Evolutionary conservation across 257 asterid genomes (phyloP).

Genomic region (Paulownia fortunei): DNA sequence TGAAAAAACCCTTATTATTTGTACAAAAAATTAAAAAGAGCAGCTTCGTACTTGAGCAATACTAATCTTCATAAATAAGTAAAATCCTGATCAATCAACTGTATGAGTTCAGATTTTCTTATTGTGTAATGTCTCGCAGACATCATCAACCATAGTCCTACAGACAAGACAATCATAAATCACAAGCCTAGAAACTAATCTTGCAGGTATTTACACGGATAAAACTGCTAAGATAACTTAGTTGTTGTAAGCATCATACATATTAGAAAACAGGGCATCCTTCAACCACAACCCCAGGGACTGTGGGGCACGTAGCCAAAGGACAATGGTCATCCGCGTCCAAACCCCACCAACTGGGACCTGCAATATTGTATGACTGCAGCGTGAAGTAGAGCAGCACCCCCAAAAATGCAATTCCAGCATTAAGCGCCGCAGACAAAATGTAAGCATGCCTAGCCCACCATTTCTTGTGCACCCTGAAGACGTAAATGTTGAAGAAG

Average conservation of each 20-base stretch:
- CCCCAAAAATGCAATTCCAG: slow-evolving; percentile 81
- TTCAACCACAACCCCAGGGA: slow-evolving; percentile 50
- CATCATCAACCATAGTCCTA: neutral
- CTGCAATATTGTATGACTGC: slow-evolving; percentile 38
- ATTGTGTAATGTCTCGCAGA: no score
- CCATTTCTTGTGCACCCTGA: slow-evolving; percentile 53
- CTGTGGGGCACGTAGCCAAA: slow-evolving; percentile 78
- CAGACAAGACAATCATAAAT: neutral
- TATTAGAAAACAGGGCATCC: slow-evolving; percentile 34
- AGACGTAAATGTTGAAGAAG: slow-evolving; percentile 51
- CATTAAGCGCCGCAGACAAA: slow-evolving; percentile 68
- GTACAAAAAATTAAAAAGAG: no score
- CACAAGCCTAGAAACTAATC: neutral
- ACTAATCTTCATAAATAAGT: neutral
- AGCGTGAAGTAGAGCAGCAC: slow-evolving; percentile 59
- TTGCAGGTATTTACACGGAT: neutral
- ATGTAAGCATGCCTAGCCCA: slow-evolving; percentile 78
- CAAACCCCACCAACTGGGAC: slow-evolving; percentile 71
- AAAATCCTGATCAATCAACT: neutral
- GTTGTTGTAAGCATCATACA: neutral
- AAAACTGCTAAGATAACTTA: no score
- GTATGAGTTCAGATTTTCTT: neutral
- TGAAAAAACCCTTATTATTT: no score
- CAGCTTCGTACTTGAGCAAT: neutral
- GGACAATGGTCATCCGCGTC: slow-evolving; percentile 65